phyloP scores from a whole-genome alignment of 192 early-diverging fungal species.

The Podila minutissima region DNA sequence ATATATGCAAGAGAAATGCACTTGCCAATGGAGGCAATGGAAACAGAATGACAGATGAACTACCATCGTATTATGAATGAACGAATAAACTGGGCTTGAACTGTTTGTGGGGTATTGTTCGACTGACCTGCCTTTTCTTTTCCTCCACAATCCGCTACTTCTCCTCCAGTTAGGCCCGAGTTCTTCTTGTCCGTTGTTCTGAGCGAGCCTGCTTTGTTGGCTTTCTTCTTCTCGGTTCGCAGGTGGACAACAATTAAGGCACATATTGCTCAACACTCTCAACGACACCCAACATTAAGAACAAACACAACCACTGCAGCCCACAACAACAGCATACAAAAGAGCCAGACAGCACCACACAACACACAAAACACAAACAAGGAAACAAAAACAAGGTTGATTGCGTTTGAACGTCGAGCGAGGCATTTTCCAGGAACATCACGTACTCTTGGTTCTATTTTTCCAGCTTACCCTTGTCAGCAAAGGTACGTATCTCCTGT shows the following conservation, averaged over 20 bases:
- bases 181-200: neutral
- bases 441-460: neutral
- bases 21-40: too few relatives aligned
- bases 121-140: too few relatives aligned
- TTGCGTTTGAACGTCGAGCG: neutral
- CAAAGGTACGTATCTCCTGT: neutral
- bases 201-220: neutral
- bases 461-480: neutral
- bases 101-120: too few relatives aligned
- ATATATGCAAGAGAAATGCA: too few relatives aligned
- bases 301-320: neutral
- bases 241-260: too few relatives aligned
- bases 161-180: neutral
- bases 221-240: constrained; percentile 1
- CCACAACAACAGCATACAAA: neutral
- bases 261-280: neutral
- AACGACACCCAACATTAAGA: neutral
- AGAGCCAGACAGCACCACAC: neutral
- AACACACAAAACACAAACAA: neutral
- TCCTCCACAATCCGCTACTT: too few relatives aligned
- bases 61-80: too few relatives aligned
- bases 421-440: neutral
- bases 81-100: too few relatives aligned
- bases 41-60: too few relatives aligned
- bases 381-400: neutral